Conservation (phyloP, 2,329 filamentous ascomycete species). For the Microascus cirrosus region DNA sequence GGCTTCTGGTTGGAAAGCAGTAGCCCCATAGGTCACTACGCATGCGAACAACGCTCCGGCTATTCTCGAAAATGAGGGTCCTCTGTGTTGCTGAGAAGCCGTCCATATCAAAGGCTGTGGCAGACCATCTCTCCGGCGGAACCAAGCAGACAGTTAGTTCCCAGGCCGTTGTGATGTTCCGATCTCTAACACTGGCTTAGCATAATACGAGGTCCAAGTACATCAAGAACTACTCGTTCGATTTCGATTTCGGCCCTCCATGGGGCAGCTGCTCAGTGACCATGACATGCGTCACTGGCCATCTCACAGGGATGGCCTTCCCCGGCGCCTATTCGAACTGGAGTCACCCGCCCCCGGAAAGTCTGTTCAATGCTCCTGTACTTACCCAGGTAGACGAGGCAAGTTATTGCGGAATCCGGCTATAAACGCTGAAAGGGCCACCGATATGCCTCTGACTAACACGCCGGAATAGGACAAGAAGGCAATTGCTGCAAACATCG, state of each 20-base stretch:
- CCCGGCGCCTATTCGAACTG: slow-evolving; percentile 63
- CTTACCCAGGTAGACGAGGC: slow-evolving; percentile 57
- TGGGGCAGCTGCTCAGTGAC: slow-evolving; percentile 79
- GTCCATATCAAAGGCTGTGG: slow-evolving; percentile 90
- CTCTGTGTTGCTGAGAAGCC: slow-evolving; percentile 58
- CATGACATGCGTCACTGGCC: slow-evolving; percentile 89
- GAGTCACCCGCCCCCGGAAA: slow-evolving; percentile 66
- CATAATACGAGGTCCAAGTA: slow-evolving; percentile 53
- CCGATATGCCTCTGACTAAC: background rate
- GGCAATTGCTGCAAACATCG: slow-evolving; percentile 75
- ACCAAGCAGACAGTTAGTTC: slow-evolving; percentile 54
- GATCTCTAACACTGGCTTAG: background rate
- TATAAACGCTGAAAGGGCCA: background rate
- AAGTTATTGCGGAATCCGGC: slow-evolving; percentile 11
- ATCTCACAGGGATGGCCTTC: slow-evolving; percentile 77
- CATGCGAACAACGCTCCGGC: background rate
- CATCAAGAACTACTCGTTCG: slow-evolving; percentile 90
- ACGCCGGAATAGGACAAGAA: slow-evolving; percentile 54
- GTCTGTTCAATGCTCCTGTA: slow-evolving; percentile 74
- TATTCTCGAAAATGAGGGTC: slow-evolving; percentile 31
- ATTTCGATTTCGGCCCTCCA: slow-evolving; percentile 69
- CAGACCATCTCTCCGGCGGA: slow-evolving; percentile 77
- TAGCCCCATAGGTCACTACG: background rate
- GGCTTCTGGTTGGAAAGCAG: background rate
- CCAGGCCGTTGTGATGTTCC: background rate